Base-by-base conservation (phyloP, 1,139 yeast species). In the Scheffersomyces titani region DNA sequence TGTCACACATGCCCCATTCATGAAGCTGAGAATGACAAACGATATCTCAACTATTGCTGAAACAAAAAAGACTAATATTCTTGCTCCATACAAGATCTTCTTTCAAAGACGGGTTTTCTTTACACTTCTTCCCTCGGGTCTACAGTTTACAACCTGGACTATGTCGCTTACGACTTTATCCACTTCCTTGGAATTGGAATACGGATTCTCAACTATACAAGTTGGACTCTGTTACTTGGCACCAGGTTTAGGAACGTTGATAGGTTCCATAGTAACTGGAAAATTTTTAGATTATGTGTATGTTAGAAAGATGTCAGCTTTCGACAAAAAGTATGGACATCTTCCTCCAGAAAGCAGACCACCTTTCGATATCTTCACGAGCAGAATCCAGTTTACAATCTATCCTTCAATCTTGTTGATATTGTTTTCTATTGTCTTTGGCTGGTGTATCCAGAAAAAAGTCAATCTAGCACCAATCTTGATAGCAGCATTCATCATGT, bases 91-190 rank as follows among this genome's bases (percentile, higher is more conserved):
- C 51, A 68, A 67, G 47, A 76, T 86, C 56, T 64, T 84, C 57
- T 57, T 67, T 54, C 60, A 75, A 59, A 71, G 72, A 36, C 63
- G 63, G 2, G 74, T 74, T 0, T 64, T 67, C 52, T 61, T 73
- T 22, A 64, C 72, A 0, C 61, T 74, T 48, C 54, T 86, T 2
- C 89, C 91, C 0, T 82, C 84, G 2, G 85, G 90, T 0, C 61
- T 90, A 7, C 84, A 84, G 59, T 89, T 85, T 67, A 78, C 92
- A 0, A 73, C 83, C 3, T 90, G 93, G 92, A 84, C 87, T n/a
- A 80, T 87, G 73, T 77, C 85, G 46, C 78, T 88, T 57, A 88
- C 96, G 0, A 81, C 91, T 0, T 70, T 88, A 56, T 82, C 93
- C 0, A 81, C 89, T 0, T 70, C 81, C 5, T 70, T 90, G 30